Evolutionary conservation across 306 rosid species (phyloP).

Genomic region (Lathyrus sativus): DNA sequence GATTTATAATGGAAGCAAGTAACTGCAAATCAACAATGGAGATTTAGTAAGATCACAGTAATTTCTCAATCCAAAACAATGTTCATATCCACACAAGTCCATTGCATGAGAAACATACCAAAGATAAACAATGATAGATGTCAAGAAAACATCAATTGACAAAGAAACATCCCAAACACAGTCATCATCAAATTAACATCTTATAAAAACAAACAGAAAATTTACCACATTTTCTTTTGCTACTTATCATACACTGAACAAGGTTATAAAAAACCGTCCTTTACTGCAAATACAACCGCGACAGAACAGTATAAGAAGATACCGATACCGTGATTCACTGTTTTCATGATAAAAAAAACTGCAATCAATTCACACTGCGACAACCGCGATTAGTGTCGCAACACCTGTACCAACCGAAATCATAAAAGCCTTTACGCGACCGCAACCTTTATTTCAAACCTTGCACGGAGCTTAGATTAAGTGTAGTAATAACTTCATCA

Average conservation of each 20-base stretch:
- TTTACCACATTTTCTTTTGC: neutral
- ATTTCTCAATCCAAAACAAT: constrained; percentile 13
- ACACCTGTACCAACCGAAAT: too few relatives aligned
- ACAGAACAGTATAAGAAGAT: too few relatives aligned
- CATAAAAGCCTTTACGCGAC: too few relatives aligned
- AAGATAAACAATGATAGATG: too few relatives aligned
- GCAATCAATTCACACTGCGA: too few relatives aligned
- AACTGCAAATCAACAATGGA: constrained; percentile 34
- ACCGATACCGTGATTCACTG: too few relatives aligned
- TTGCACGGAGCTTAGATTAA: neutral
- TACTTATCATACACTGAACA: neutral
- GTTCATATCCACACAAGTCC: neutral
- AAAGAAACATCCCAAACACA: constrained; percentile 9
- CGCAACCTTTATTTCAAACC: too few relatives aligned
- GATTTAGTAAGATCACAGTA: constrained; percentile 24
- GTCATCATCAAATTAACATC: constrained; percentile 9
- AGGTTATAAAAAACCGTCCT: too few relatives aligned
- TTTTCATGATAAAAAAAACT: too few relatives aligned
- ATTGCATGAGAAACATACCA: too few relatives aligned
- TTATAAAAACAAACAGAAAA: neutral
- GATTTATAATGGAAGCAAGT: constrained; percentile 18
- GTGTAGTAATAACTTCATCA: neutral
- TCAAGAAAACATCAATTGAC: neutral
- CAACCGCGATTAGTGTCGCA: too few relatives aligned
- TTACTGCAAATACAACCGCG: too few relatives aligned